These are phyloP conservation scores for Pseudogymnoascus verrucosus DNA, from an alignment of 2,329 filamentous ascomycete species.

Conservation along the genomic window DNA sequence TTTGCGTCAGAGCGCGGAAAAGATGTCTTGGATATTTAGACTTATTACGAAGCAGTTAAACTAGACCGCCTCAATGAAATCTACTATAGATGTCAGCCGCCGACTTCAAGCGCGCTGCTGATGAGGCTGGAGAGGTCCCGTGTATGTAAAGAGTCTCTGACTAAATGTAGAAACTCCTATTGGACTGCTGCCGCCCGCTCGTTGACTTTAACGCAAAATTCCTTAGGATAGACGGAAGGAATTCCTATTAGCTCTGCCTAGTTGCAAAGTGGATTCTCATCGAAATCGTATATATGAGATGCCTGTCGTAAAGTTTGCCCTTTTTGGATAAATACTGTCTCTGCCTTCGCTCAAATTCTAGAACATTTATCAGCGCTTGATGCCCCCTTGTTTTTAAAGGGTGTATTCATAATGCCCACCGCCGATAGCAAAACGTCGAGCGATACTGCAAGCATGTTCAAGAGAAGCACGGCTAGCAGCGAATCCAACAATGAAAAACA, in stretches of 20 bases:
- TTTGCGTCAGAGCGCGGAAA: neutral
- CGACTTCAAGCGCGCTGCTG: neutral
- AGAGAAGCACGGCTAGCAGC: neutral
- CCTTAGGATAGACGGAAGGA: neutral
- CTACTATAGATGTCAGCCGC: neutral
- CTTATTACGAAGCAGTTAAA: neutral
- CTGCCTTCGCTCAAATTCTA: neutral
- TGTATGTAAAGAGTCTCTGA: conserved; percentile 8
- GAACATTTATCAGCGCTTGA: neutral
- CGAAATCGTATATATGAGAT: neutral
- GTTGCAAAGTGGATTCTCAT: neutral
- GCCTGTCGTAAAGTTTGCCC: neutral
- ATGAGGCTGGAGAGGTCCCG: neutral
- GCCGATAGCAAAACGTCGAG: neutral
- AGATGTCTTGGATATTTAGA: neutral
- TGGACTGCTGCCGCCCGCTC: neutral
- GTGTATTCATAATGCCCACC: conserved; percentile 1
- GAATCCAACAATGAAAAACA: neutral
- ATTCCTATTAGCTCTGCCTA: neutral
- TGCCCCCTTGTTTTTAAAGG: neutral
- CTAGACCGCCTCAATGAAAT: neutral
- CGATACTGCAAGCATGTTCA: neutral
- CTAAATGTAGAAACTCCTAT: conserved; percentile 6
- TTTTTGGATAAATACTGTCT: neutral
- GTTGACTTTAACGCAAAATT: neutral